phyloP scores from a whole-genome alignment of 1,284 basidiomycete genomes.

The Anthracocystis panici-leucophaei region DNA sequence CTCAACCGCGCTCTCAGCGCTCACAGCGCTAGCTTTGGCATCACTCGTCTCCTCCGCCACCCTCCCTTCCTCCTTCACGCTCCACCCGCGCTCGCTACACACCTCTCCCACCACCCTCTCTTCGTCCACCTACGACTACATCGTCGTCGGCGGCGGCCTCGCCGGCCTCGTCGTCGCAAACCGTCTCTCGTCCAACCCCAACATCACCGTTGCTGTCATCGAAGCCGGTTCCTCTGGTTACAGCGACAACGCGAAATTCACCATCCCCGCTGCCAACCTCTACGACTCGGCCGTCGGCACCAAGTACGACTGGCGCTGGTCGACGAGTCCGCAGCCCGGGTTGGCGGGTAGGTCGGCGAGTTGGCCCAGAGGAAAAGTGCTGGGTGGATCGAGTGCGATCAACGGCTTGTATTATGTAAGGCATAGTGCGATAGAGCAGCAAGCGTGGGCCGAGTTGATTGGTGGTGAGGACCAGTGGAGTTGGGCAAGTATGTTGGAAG shows the following conservation, averaged over 20 bases:
- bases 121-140: slow-evolving; percentile 67
- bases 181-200: slow-evolving; percentile 56
- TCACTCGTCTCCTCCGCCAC: slow-evolving; percentile 8
- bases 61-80: slow-evolving; percentile 1
- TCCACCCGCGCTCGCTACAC: slow-evolving; percentile 33
- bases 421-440: slow-evolving; percentile 47
- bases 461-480: slow-evolving; percentile 43
- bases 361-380: slow-evolving; percentile 51
- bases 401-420: slow-evolving; percentile 64
- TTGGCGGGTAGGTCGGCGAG: slow-evolving; percentile 18
- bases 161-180: slow-evolving; percentile 62
- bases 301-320: slow-evolving; percentile 59
- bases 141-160: slow-evolving; percentile 75
- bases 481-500: slow-evolving; percentile 52
- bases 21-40: slow-evolving; percentile 1
- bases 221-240: slow-evolving; percentile 73
- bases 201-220: slow-evolving; percentile 63
- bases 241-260: slow-evolving; percentile 34
- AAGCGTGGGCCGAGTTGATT: slow-evolving; percentile 50
- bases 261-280: slow-evolving; percentile 50
- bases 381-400: slow-evolving; percentile 62
- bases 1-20: neutral
- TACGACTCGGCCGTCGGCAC: slow-evolving; percentile 56
- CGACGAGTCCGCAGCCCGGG: slow-evolving; percentile 38
- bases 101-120: slow-evolving; percentile 31